Base-by-base conservation (phyloP, 2,329 filamentous ascomycete species). In the Fusarium praegraminearum region DNA sequence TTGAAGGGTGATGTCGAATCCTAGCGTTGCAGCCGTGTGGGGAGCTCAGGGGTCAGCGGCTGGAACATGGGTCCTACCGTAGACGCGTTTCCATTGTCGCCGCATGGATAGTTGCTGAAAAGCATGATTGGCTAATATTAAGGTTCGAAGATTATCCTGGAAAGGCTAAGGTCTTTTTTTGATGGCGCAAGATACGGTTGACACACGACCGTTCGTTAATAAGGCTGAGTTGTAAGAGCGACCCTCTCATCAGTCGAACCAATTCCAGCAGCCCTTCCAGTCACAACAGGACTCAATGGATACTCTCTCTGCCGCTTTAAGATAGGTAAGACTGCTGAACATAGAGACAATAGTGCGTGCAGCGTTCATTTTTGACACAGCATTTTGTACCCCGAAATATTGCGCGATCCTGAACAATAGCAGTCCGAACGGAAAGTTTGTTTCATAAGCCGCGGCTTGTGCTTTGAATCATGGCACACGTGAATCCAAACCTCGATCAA, bases 41-140 rank as follows among this genome's bases (percentile, higher is more conserved):
- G 59, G 57, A 33, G n/a, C 49, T 52, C 67, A 72, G 69, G 73
- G 72, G 70, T 52, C 53, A 62, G 67, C 58, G 67, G 71, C 66
- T 73, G 67, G 65, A 68, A 65, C 57, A 68, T 73, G 73, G 73
- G 70, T 65, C 73, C 72, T 71, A 70, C 69, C 55, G 67, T 71
- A 74, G 69, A 74, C 68, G 57, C 71, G 72, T 75, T 75, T 75
- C 70, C 60, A 65, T 73, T 75, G 72, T 74, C 73, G 73, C 73
- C 73, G 73, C 73, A 75, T 75, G 58, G 71, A 65, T 55, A 60
- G 55, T 47, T 57, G 49, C 28, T 58, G 33, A 28, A 33, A 43
- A 41, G 45, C 26, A 28, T 74, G 72, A 75, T 75, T 75, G 73
- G 73, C 49, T 47, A 52, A 26, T 38, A 16, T 52, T 47, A 67